Conservation (phyloP, 2,329 filamentous ascomycete genomes). For the Colletotrichum coccodes region DNA sequence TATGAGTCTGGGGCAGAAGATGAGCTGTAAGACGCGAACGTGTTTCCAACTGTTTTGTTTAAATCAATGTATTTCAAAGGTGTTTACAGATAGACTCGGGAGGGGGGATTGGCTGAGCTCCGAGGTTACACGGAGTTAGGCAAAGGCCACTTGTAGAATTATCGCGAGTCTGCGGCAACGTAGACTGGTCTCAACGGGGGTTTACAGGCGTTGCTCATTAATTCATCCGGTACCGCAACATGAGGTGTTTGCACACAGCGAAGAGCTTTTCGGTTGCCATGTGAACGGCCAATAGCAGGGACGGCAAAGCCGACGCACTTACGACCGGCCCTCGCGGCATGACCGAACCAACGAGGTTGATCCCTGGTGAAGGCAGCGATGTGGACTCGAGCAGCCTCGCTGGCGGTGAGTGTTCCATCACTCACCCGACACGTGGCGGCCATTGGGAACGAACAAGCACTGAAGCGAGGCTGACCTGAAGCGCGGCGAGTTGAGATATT, state of each 20-base stretch:
- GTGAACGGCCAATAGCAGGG: background rate
- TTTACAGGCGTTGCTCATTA: background rate
- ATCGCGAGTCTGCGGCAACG: background rate
- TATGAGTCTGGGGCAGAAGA: slow-evolving; percentile 21
- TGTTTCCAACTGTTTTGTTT: background rate
- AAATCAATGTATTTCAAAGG: background rate
- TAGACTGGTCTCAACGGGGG: background rate
- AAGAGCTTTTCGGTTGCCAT: background rate
- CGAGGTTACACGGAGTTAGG: background rate
- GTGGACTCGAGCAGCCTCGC: slow-evolving; percentile 3
- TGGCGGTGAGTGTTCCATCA: background rate
- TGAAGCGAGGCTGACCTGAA: slow-evolving; percentile 1
- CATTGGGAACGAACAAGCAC: background rate
- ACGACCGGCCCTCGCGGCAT: slow-evolving; percentile 1
- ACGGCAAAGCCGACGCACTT: background rate
- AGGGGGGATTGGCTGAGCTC: background rate
- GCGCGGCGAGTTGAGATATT: background rate
- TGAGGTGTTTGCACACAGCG: no score
- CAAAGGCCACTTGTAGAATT: background rate
- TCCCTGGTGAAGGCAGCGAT: background rate
- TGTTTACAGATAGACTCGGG: background rate
- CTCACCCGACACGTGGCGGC: slow-evolving; percentile 17
- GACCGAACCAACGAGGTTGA: slow-evolving; percentile 18
- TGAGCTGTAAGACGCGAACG: background rate
- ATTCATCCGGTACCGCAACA: no score